Conservation (phyloP, 2,329 filamentous ascomycete species). For the Pyrenophora graminea region DNA sequence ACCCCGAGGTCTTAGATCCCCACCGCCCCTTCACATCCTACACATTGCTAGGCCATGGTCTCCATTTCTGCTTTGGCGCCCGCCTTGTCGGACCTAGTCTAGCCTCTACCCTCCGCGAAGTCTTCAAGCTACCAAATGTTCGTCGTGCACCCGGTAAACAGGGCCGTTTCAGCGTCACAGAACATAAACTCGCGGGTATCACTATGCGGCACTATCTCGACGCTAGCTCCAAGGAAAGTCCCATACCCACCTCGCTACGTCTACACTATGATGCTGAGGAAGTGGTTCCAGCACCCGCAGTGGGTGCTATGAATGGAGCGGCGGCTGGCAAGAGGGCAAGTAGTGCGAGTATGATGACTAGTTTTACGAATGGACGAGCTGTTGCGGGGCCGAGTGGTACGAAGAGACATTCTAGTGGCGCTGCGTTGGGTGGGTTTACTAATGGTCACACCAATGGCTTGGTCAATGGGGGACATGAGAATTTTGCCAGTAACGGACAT, state of each 20-base stretch:
- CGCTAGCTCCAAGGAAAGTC: slow-evolving; percentile 52
- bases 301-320: background rate
- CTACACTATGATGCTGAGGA: slow-evolving; percentile 32
- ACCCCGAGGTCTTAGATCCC: slow-evolving; percentile 44
- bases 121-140: slow-evolving; percentile 42
- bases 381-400: too few species aligned
- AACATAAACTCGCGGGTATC: slow-evolving; percentile 54
- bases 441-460: slow-evolving; percentile 3
- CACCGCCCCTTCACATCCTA: slow-evolving; percentile 43
- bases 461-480: slow-evolving; percentile 4
- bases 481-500: slow-evolving; percentile 14
- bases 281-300: slow-evolving; percentile 6
- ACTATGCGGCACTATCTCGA: slow-evolving; percentile 56
- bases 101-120: slow-evolving; percentile 38
- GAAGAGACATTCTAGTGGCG: background rate
- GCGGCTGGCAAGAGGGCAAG: too few species aligned
- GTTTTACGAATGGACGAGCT: background rate
- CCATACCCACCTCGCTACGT: slow-evolving; percentile 39
- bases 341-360: too few species aligned
- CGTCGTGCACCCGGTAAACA: slow-evolving; percentile 38
- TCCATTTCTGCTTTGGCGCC: slow-evolving; percentile 43
- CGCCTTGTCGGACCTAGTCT: slow-evolving; percentile 35
- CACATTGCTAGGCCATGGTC: slow-evolving; percentile 37
- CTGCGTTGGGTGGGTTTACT: background rate
- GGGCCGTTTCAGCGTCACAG: slow-evolving; percentile 48